Evolutionary conservation across 805 yeast species (phyloP).

Genomic region (Metschnikowia gelsemii): DNA sequence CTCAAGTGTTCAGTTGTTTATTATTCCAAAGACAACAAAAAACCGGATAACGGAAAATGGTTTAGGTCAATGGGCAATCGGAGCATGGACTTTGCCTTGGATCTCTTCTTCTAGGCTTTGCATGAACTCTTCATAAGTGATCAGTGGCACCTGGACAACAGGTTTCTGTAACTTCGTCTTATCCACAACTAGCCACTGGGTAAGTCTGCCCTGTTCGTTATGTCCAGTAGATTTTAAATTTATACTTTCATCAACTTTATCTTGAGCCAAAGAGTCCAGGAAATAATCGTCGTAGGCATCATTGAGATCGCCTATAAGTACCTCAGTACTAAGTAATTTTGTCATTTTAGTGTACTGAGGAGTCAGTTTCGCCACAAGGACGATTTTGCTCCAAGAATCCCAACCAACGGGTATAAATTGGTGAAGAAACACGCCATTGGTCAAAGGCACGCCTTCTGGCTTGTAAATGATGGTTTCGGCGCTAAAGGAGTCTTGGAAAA

Average conservation of each 20-base stretch:
- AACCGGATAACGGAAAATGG: too few species aligned
- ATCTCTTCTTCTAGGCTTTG: conserved; percentile 1
- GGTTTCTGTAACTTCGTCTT: background rate
- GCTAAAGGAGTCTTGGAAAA: conserved; percentile 1
- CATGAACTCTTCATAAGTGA: conserved; percentile 2
- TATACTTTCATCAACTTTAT: background rate
- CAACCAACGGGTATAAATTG: conserved; percentile 46
- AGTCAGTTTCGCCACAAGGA: conserved; percentile 30
- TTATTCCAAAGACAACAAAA: too few species aligned
- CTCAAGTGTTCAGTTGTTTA: too few species aligned
- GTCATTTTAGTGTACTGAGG: conserved; percentile 12
- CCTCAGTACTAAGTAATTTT: conserved; percentile 15
- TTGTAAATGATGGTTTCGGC: conserved; percentile 10
- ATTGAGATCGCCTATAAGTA: conserved; percentile 19
- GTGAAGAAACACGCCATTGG: conserved; percentile 13
- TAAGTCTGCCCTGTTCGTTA: background rate
- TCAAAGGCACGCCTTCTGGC: conserved; percentile 6
- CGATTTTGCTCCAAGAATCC: conserved; percentile 55
- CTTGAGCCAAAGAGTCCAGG: background rate
- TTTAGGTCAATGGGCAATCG: too few species aligned
- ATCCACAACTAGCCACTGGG: conserved; percentile 1
- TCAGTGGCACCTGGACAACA: background rate
- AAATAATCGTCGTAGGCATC: conserved; percentile 17
- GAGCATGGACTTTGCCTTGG: too few species aligned
- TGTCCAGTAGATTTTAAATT: background rate